These are phyloP conservation scores for Eucalyptus victrix DNA, from an alignment of 345 rosid genomes.

Conservation along the genomic window DNA sequence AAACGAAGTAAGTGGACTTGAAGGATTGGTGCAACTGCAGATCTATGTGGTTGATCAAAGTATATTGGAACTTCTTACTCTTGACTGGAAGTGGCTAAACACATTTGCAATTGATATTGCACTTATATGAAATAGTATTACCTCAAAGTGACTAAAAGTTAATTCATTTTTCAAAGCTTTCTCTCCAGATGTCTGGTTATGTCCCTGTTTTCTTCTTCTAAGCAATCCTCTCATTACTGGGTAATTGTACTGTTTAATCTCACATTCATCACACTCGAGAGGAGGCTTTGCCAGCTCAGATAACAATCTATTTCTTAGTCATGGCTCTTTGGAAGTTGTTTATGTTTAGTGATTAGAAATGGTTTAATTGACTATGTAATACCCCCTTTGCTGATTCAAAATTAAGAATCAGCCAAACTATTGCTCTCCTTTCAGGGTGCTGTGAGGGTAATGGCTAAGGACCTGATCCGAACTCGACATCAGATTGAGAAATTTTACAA, in stretches of 20 bases:
- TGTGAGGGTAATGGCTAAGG: constrained; percentile 98
- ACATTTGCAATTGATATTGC: neutral
- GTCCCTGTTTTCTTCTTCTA: neutral
- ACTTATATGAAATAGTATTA: neutral
- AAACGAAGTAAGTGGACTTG: neutral
- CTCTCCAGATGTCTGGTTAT: neutral
- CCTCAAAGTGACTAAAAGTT: neutral
- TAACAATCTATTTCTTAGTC: neutral
- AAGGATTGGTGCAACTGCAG: neutral
- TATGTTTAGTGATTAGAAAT: neutral
- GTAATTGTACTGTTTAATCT: neutral
- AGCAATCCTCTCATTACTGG: neutral
- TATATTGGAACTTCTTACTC: neutral
- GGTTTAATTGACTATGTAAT: neutral
- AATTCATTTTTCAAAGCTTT: neutral
- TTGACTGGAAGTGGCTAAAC: neutral
- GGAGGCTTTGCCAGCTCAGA: neutral
- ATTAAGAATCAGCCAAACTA: neutral
- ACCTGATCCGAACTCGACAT: constrained; percentile 86
- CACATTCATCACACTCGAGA: neutral
- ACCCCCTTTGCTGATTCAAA: neutral
- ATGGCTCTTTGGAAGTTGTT: neutral
- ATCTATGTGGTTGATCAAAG: neutral
- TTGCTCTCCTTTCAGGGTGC: constrained; percentile 56
- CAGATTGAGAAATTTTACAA: constrained; percentile 90